Conservation (phyloP, 2,329 filamentous ascomycete genomes). For the Pestalotiopsis sp. region DNA sequence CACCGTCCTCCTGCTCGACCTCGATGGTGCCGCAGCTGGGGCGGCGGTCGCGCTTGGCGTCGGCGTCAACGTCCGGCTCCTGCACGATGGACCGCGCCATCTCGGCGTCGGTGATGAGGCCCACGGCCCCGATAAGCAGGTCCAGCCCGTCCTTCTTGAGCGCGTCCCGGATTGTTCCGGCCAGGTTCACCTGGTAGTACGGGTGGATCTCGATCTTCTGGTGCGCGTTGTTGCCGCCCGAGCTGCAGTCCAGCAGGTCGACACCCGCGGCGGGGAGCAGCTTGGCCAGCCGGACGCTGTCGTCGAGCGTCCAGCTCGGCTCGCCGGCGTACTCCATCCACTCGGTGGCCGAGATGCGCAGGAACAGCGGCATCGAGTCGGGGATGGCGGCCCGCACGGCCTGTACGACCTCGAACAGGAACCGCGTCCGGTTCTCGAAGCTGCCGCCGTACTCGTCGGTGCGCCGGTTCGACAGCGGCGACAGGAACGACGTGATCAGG, state of each 20-base stretch:
- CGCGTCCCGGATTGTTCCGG: constrained; percentile 74
- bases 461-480: constrained; percentile 69
- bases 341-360: constrained; percentile 69
- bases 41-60: not conserved
- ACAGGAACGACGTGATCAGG: constrained; percentile 70
- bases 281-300: constrained; percentile 68
- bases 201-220: constrained; percentile 64
- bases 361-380: constrained; percentile 64
- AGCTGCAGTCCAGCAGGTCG: constrained; percentile 82
- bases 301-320: constrained; percentile 67
- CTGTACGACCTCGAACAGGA: constrained; percentile 69
- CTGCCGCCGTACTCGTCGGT: constrained; percentile 69
- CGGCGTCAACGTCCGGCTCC: constrained; percentile 23
- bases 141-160: constrained; percentile 48
- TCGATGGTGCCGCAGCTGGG: constrained; percentile 40
- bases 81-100: constrained; percentile 64
- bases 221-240: constrained; percentile 67
- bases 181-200: constrained; percentile 75
- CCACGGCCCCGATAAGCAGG: constrained; percentile 74
- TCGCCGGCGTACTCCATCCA: constrained; percentile 62
- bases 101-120: constrained; percentile 69
- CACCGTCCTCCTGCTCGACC: constrained; percentile 38
- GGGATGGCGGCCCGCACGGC: constrained; percentile 63
- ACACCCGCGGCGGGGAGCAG: constrained; percentile 73
- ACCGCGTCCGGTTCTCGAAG: constrained; percentile 71